A percentile compares a stretch with the other conserved stretches of the same genome.
These are phyloP conservation scores for Niebla homalea DNA, from an alignment of 495 filamentous ascomycete species.

Conservation along the genomic window DNA sequence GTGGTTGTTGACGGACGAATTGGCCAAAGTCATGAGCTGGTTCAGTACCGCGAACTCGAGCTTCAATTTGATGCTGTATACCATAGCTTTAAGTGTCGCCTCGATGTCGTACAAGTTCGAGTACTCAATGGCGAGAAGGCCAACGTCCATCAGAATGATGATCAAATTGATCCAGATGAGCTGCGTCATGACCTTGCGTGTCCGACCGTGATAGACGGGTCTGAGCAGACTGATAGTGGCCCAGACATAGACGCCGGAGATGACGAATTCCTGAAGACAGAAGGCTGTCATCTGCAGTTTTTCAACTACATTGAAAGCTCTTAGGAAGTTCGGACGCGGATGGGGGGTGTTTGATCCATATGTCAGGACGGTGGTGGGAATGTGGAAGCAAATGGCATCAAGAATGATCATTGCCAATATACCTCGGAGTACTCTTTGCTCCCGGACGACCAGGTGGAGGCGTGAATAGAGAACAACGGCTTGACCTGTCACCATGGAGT, in stretches of 20 bases:
- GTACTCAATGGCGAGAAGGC: constrained; percentile 37
- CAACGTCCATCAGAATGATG: constrained; percentile 38
- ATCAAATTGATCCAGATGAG: constrained; percentile 41
- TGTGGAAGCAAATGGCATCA: constrained; percentile 33
- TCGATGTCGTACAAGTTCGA: constrained; percentile 39
- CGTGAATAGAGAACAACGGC: constrained; percentile 39
- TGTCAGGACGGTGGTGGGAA: constrained; percentile 37
- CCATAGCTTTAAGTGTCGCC: constrained; percentile 40
- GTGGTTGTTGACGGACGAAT: constrained; percentile 16
- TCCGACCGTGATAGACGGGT: constrained; percentile 28
- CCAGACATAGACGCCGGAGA: constrained; percentile 45
- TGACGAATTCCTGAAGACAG: constrained; percentile 41
- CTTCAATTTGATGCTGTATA: constrained; percentile 55
- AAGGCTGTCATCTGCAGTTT: constrained; percentile 44
- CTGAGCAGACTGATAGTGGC: constrained; percentile 39
- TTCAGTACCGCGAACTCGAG: constrained; percentile 49
- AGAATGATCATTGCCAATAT: constrained; percentile 32
- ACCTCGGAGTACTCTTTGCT: constrained; percentile 28
- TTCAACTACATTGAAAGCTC: constrained; percentile 40
- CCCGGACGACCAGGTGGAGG: constrained; percentile 35
- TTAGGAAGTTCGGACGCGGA: constrained; percentile 21
- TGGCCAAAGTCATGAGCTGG: constrained; percentile 27
- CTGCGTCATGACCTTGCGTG: constrained; percentile 38
- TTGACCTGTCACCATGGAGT: constrained; percentile 41
- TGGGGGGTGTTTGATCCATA: constrained; percentile 32